phyloP scores from a whole-genome alignment of 169 alveolate genomes.

The Plasmodium relictum region DNA sequence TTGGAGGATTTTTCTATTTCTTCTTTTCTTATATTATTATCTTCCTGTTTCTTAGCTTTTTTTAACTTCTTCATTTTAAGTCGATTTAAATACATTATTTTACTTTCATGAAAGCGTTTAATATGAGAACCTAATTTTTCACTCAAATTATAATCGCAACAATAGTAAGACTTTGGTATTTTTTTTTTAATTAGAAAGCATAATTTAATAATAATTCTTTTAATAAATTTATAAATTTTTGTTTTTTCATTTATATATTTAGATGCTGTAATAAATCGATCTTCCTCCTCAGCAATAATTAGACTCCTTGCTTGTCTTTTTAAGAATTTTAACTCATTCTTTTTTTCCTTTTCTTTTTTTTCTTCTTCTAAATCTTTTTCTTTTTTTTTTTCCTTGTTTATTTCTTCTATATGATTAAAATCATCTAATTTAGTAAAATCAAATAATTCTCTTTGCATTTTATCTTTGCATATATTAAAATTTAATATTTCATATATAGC shows the following conservation, averaged over 20 bases:
- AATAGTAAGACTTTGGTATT: constrained; percentile 48
- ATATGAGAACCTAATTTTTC: constrained; percentile 16
- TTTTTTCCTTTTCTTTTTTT: constrained; percentile 50
- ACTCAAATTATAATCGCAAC: constrained; percentile 21
- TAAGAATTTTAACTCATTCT: constrained; percentile 21
- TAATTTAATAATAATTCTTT: constrained; percentile 20
- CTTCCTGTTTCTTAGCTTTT: neutral
- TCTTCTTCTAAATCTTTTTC: neutral
- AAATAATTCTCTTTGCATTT: constrained; percentile 58
- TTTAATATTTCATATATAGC: constrained; percentile 72
- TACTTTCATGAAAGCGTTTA: constrained; percentile 23
- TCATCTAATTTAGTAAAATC: constrained; percentile 2
- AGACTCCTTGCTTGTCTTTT: constrained; percentile 72
- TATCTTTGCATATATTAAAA: constrained; percentile 70
- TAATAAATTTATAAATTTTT: constrained; percentile 11
- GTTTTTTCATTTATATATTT: constrained; percentile 53
- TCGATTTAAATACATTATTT: constrained; percentile 17
- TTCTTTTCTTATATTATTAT: neutral
- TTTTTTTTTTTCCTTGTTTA: neutral
- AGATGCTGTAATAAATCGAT: constrained; percentile 69
- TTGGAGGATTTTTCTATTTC: neutral
- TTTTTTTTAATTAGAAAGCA: constrained; percentile 31
- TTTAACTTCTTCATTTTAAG: neutral
- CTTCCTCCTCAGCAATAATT: constrained; percentile 73
- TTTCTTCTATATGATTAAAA: neutral